A percentile compares a stretch with the other conserved stretches of the same genome.
Evolutionary conservation across 805 yeast species (phyloP).

Genomic region (Brettanomyces nanus): DNA sequence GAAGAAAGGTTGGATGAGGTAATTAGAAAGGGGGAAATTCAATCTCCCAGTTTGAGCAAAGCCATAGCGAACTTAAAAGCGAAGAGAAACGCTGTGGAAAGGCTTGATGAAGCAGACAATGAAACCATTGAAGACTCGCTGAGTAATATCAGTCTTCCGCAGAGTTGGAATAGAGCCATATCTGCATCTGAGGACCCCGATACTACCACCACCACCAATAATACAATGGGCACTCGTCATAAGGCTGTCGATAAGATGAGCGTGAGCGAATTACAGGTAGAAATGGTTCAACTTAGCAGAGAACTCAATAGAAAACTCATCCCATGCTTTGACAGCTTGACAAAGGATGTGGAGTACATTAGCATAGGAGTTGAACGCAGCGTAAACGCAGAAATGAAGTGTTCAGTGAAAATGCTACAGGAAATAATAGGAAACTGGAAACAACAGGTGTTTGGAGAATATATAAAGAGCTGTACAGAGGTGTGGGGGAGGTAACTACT

Average conservation of each 20-base stretch:
- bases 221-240: constrained; percentile 5
- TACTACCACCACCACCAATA: constrained; percentile 4
- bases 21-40: constrained; percentile 12
- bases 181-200: constrained; percentile 6
- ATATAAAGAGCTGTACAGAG: constrained; percentile 14
- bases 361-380: constrained; percentile 36
- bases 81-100: constrained; percentile 7
- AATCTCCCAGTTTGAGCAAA: constrained; percentile 27
- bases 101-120: constrained; percentile 11
- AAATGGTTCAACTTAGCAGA: constrained; percentile 14
- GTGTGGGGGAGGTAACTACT: too few relatives aligned
- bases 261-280: constrained; percentile 13
- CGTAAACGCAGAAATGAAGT: constrained; percentile 19
- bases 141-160: not conserved
- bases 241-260: constrained; percentile 15
- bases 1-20: constrained; percentile 20
- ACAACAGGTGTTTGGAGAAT: constrained; percentile 18
- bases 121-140: constrained; percentile 5
- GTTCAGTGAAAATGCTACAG: constrained; percentile 9
- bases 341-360: constrained; percentile 35
- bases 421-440: constrained; percentile 20
- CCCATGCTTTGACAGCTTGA: constrained; percentile 37
- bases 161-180: constrained; percentile 2
- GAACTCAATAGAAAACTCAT: constrained; percentile 33
- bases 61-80: constrained; percentile 20